phyloP scores from a whole-genome alignment of 257 asterid genomes.

The Rauvolfia tetraphylla region DNA sequence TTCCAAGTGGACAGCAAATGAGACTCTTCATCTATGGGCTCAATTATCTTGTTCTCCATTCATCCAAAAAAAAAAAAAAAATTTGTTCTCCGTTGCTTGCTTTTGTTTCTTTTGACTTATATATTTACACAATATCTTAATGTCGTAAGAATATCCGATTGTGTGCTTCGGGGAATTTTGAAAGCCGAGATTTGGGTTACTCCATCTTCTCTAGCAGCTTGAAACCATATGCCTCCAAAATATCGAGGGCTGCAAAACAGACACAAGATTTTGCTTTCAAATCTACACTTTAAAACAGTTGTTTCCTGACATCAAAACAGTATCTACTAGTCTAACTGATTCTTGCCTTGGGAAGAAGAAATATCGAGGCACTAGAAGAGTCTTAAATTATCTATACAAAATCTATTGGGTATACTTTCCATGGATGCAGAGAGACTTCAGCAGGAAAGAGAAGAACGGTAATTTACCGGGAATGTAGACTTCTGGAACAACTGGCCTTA shows the following conservation, averaged over 20 bases:
- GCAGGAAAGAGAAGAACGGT: conserved; percentile 2
- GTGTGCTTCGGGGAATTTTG: too few relatives aligned
- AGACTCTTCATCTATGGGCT: neutral
- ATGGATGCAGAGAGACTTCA: neutral
- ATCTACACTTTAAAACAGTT: neutral
- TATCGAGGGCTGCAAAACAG: conserved; percentile 60
- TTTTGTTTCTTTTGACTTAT: neutral
- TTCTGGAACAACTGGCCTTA: conserved; percentile 75
- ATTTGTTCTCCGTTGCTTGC: too few relatives aligned
- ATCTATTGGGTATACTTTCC: neutral
- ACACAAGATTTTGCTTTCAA: neutral
- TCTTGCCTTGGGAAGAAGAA: neutral
- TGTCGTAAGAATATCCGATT: too few relatives aligned
- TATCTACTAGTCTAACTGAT: neutral
- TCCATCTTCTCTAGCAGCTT: conserved; percentile 69
- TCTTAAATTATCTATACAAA: neutral
- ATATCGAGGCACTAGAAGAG: neutral
- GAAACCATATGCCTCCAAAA: conserved; percentile 76
- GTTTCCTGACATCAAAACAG: neutral
- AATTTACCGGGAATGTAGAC: conserved; percentile 73
- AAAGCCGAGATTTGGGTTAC: conserved; percentile 12
- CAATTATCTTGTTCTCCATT: neutral
- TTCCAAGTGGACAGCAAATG: too few relatives aligned
- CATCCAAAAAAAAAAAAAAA: too few relatives aligned
- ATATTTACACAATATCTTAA: neutral